Evolutionary conservation across 345 rosid species (phyloP).

Genomic region (Tarenaya hassleriana): DNA sequence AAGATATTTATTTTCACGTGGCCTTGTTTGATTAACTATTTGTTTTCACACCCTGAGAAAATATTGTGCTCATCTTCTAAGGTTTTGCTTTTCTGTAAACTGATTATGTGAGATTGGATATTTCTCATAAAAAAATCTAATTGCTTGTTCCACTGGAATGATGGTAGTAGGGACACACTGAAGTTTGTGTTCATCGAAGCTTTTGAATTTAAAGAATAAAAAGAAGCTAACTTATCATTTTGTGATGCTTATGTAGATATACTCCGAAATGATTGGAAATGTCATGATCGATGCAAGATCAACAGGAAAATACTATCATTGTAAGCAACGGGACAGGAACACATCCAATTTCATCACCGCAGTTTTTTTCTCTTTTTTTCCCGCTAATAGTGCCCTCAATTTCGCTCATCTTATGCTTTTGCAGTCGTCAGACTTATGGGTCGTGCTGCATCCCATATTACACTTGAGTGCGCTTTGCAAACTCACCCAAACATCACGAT

Average conservation of each 20-base stretch:
- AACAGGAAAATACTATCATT: constrained; percentile 94
- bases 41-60: neutral
- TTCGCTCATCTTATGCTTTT: constrained; percentile 17
- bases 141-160: constrained; percentile 3
- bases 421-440: constrained; percentile 99
- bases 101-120: neutral
- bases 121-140: neutral
- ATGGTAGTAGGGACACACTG: neutral
- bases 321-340: constrained; percentile 40
- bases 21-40: neutral
- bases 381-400: constrained; percentile 15
- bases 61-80: neutral
- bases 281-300: constrained; percentile 99
- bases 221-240: neutral
- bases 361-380: neutral
- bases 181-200: no score
- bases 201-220: no score
- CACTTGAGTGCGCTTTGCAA: constrained; percentile 97
- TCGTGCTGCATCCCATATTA: constrained; percentile 99
- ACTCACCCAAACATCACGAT: constrained; percentile 94
- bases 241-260: constrained; percentile 48
- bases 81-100: neutral
- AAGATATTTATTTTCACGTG: no score
- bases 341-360: neutral
- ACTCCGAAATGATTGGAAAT: constrained; percentile 97